Evolutionary conservation across 169 alveolate species (phyloP), one percentile per base, ranked within the genome.

Genomic region (Amoebophrya sp.): DNA sequence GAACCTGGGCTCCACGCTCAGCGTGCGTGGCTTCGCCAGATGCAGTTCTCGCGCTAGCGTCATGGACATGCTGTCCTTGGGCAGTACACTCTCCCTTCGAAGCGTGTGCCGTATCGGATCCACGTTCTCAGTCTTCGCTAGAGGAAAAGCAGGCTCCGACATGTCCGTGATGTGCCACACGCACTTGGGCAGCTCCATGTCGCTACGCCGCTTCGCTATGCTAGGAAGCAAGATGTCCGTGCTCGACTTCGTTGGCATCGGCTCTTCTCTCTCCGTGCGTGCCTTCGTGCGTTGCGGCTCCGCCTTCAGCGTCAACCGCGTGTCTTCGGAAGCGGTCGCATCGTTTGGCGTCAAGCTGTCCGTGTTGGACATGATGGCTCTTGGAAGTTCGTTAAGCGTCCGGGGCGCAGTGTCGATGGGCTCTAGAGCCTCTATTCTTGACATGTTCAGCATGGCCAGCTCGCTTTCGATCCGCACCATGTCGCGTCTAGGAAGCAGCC

Each of bases 111-210:
- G 91, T 39, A n/a, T 89, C 53, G 91, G 91, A 33, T 89, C 91
- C 29, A 34, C 40, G 29, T 34, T 89, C 33, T 89, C 91, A 1
- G 40, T 41, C 29, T n/a, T 39, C n/a, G 3, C 23, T 12, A 40
- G 18, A 29, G 36, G 77, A 10, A 14, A 76, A 24, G 38, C 41
- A 34, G 91, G 91, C 91, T 54, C 40, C 18, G 3, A 2, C 29
- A 6, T 0, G 12, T 89, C 91, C 26, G 53, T 89, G 26, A 0
- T 89, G 53, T n/a, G n/a, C 40, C 65, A 34, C 10, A 41, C 33
- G 1, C 39, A 29, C 53, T 12, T 89, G 10, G 91, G 91, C 54
- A 89, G 91, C 54, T 89, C 76, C 65, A 89, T 89, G 91, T 89
- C 91, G 39, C 91, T 89, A 24, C 54, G 91, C 41, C 6, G 12